phyloP scores from a whole-genome alignment of 1,284 basidiomycete species.

The Acaromyces ingoldii region DNA sequence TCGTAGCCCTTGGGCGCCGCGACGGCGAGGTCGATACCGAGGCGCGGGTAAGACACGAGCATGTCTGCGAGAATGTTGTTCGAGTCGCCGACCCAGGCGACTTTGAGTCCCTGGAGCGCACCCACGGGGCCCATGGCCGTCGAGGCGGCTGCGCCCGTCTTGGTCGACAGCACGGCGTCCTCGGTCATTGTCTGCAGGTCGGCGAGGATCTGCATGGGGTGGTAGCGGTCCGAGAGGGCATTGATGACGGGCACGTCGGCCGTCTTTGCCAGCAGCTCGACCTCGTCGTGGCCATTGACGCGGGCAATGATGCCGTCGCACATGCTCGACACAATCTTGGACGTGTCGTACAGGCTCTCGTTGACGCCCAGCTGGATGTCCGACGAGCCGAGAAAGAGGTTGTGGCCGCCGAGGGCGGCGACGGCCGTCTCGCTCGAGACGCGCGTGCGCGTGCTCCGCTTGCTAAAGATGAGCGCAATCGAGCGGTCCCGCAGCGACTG shows the following conservation, averaged over 20 bases:
- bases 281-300: conserved; percentile 83
- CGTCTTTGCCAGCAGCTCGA: conserved; percentile 83
- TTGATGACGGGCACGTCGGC: conserved; percentile 91
- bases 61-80: conserved; percentile 97
- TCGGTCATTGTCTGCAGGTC: conserved; percentile 88
- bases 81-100: conserved; percentile 86
- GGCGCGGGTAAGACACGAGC: conserved; percentile 84
- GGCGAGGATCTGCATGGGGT: conserved; percentile 91
- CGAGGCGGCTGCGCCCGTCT: conserved; percentile 42
- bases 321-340: conserved; percentile 80
- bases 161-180: conserved; percentile 10
- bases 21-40: conserved; percentile 80
- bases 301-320: conserved; percentile 95
- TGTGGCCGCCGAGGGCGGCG: conserved; percentile 61
- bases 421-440: conserved; percentile 72
- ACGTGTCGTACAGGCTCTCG: conserved; percentile 78
- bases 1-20: conserved; percentile 77
- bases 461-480: conserved; percentile 84
- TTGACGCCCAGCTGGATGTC: conserved; percentile 98
- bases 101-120: conserved; percentile 48
- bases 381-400: conserved; percentile 81
- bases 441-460: conserved; percentile 87
- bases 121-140: conserved; percentile 53
- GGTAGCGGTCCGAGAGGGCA: conserved; percentile 89
- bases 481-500: conserved; percentile 71